Base-by-base conservation (phyloP, 148 eudicot species). In the Silene conica region DNA sequence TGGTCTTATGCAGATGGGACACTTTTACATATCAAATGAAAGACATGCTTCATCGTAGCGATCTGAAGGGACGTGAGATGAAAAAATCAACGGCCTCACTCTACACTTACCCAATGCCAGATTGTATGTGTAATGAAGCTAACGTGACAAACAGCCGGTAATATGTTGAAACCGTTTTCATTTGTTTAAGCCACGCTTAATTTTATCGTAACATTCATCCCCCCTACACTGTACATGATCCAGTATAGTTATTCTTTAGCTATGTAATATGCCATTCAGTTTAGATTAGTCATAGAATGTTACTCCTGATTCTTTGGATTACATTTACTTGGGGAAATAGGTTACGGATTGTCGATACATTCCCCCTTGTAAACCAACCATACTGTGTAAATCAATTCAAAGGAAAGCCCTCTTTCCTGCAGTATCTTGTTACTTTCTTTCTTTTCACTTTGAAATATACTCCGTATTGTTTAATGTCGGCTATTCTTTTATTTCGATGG, bases 71-170 rank as follows among this genome's bases (percentile, higher is more conserved):
- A 19, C 79, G 74, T 23, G 97, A 89, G 80, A 34, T 87, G 84
- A 90, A 88, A 69, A 95, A 90, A 71, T 83, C 94, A n/a, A 84
- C 89, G 28, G 87, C 82, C 50, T 95, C 96, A 15, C 97, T 95
- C 70, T 95, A 89, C 76, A 90, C 87, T 26, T 89, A 86, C 80
- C 99, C 99, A 21, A 90, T 92, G 91, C 99, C 99, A 26, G 99
- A 92, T 82, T 95, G 99, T 81, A 90, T 95, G 99, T 95, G 97
- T 82, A 84, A 83, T 63, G 86, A 83, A 25, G 69, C 83, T 66
- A 78, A 81, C 60, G 18, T 66, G 19, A 68, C 48, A 73, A 52
- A 78, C 73, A 72, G 74, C 80, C 16, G 77, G 78, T 78, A 87
- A 78, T 73, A 71, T 63, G 15, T 28, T 64, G 57, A 67, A 67